Conservation (phyloP, 164 flowering plant genomes). For the Aristolochia fimbriata region DNA sequence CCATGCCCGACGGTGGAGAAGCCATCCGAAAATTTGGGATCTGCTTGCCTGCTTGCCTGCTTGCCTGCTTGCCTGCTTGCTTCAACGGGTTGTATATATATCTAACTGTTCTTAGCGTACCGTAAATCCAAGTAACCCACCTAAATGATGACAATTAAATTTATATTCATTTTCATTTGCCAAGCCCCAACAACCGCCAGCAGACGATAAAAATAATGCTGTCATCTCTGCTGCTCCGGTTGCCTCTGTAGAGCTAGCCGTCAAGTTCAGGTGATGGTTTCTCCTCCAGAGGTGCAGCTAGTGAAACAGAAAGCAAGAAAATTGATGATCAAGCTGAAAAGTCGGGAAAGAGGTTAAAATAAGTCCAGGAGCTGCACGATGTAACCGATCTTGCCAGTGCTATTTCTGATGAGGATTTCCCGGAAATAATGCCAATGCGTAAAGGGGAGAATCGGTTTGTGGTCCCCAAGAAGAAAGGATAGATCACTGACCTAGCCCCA, state of each 20-base stretch:
- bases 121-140: too few relatives aligned
- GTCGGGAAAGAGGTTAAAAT: constrained; percentile 72
- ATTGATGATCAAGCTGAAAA: constrained; percentile 39
- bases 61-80: too few relatives aligned
- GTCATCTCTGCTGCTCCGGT: constrained; percentile 7
- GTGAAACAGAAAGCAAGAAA: constrained; percentile 16
- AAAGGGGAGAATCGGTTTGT: constrained; percentile 88
- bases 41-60: too few relatives aligned
- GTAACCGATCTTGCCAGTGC: constrained; percentile 45
- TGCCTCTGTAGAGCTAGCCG: not conserved
- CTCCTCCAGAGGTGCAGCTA: constrained; percentile 19
- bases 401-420: constrained; percentile 71
- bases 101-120: too few relatives aligned
- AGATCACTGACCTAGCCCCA: constrained; percentile 70
- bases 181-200: constrained; percentile 23
- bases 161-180: too few relatives aligned
- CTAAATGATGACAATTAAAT: too few relatives aligned
- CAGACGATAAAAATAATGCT: not conserved
- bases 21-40: too few relatives aligned
- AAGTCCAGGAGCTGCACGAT: constrained; percentile 61
- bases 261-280: constrained; percentile 13
- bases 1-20: too few relatives aligned
- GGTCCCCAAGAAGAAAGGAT: constrained; percentile 72
- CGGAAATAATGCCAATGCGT: constrained; percentile 82
- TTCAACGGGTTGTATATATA: too few relatives aligned